A percentile compares a stretch with the other conserved stretches of the same genome.
These are phyloP conservation scores for Helotiales sp. DNA, from an alignment of 2,329 filamentous ascomycete species.

Conservation along the genomic window DNA sequence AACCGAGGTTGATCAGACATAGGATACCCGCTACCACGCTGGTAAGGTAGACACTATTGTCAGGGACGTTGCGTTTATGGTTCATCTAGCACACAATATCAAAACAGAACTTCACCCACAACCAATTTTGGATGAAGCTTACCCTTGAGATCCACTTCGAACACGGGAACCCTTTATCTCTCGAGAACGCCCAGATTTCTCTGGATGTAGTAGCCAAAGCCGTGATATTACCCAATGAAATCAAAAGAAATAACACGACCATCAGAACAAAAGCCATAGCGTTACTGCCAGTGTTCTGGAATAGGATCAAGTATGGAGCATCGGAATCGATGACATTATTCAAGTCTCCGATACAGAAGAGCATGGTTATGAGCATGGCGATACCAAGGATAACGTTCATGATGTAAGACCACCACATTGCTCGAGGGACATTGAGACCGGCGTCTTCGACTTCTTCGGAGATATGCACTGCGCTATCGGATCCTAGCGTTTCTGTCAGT, in stretches of 20 bases:
- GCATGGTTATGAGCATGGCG: slow-evolving; percentile 36
- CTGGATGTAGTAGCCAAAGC: slow-evolving; percentile 38
- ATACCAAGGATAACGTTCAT: slow-evolving; percentile 50
- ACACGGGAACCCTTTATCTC: slow-evolving; percentile 45
- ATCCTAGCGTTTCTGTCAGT: slow-evolving; percentile 10
- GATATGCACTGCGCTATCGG: slow-evolving; percentile 38
- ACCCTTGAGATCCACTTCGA: slow-evolving; percentile 42
- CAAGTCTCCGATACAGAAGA: slow-evolving; percentile 37
- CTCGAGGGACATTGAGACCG: slow-evolving; percentile 45
- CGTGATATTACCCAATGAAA: slow-evolving; percentile 41
- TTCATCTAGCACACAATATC: slow-evolving; percentile 33
- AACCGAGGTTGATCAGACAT: slow-evolving; percentile 49
- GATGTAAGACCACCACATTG: slow-evolving; percentile 47
- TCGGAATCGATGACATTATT: slow-evolving; percentile 45
- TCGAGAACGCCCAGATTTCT: slow-evolving; percentile 44
- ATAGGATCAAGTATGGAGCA: slow-evolving; percentile 40
- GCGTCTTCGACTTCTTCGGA: slow-evolving; percentile 52
- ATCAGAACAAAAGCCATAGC: slow-evolving; percentile 48
- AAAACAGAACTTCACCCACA: background rate
- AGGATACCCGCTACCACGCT: slow-evolving; percentile 21
- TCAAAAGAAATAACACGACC: slow-evolving; percentile 42
- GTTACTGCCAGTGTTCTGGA: slow-evolving; percentile 43
- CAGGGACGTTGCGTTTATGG: slow-evolving; percentile 30
- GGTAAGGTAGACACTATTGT: slow-evolving; percentile 27
- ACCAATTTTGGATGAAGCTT: background rate